Base-by-base conservation (phyloP, 169 alveolate genomes). In the Eimeria maxima region DNA sequence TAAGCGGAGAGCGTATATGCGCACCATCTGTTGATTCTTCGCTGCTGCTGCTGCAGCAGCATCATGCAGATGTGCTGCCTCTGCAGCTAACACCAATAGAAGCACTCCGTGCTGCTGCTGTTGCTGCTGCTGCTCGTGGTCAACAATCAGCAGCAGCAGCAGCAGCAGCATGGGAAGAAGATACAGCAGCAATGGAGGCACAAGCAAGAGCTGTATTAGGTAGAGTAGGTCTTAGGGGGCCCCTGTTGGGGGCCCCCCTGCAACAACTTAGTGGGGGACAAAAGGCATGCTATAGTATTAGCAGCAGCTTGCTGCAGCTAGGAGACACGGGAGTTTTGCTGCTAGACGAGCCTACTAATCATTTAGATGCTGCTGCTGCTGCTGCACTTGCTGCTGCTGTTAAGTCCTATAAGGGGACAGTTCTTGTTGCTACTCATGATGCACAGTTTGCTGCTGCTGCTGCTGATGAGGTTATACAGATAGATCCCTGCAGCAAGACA, bases 261-360 rank as follows among this genome's bases (percentile, higher is more conserved):
- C 4, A 13, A 29, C 80, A 97, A 98, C 95, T 95, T n/a, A 95
- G 97, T 20, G 99, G 99, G 71, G 99, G 99, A 22, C 98, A 98
- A 98, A 96, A 98, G 80, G 98, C 98, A 89, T 97, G 98, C 76
- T 97, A 97, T 60, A 97, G 98, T 38, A 96, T 98, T 14, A 97
- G 89, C 88, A 96, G 71, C 98, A 96, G 96, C 98, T 96, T 90
- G 98, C 98, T 50, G 97, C 69, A 63, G 81, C 0, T 55, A 63
- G 94, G 94, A 18, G 60, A 29, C 27, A 29, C 27, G 8, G 94
- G 94, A 24, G 96, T 98, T 73, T 95, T 98, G 60, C 97, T 98
- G 94, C 97, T 98, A 88, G 99, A 98, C 95, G 99, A 98, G 90
- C 99, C 99, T 5, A 98, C 99, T 11, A 99, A 98, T 95, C 99